A percentile compares a stretch with the other conserved stretches of the same genome.
phyloP scores from a whole-genome alignment of 1,284 basidiomycete species.

The Kwoniella shivajii region DNA sequence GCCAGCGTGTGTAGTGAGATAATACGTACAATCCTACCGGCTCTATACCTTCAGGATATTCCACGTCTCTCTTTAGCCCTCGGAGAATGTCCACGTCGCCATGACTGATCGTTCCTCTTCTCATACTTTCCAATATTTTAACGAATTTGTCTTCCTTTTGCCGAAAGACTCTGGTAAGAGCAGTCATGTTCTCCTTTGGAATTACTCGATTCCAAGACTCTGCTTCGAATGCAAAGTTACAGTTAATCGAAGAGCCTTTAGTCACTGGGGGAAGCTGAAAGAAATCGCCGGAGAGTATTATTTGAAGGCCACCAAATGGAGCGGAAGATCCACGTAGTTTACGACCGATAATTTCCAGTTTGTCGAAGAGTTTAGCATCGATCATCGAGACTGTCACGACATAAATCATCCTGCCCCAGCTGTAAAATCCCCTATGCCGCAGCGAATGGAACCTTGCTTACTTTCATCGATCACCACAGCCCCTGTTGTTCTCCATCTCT shows the following conservation, averaged over 20 bases:
- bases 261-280: conserved; percentile 91
- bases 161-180: conserved; percentile 76
- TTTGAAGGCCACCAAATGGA: conserved; percentile 92
- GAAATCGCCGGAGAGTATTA: conserved; percentile 92
- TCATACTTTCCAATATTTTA: conserved; percentile 47
- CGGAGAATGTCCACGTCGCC: conserved; percentile 25
- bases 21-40: conserved; percentile 42
- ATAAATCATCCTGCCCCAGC: background rate
- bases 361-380: conserved; percentile 72
- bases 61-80: conserved; percentile 25
- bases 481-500: conserved; percentile 61
- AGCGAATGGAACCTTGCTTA: conserved; percentile 46
- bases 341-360: conserved; percentile 71
- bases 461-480: conserved; percentile 73
- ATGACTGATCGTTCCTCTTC: conserved; percentile 26
- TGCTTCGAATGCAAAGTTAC: conserved; percentile 40
- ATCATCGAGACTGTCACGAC: conserved; percentile 62
- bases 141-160: conserved; percentile 57
- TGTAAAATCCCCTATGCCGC: background rate
- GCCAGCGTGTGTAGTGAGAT: background rate
- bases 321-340: conserved; percentile 62
- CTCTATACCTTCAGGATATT: conserved; percentile 37
- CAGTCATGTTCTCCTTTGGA: conserved; percentile 20
- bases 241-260: conserved; percentile 63
- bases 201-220: conserved; percentile 31